Evolutionary conservation across 2,329 filamentous ascomycete species (phyloP), one percentile per base, ranked within the genome.

Genomic region (Cercospora berteroae): DNA sequence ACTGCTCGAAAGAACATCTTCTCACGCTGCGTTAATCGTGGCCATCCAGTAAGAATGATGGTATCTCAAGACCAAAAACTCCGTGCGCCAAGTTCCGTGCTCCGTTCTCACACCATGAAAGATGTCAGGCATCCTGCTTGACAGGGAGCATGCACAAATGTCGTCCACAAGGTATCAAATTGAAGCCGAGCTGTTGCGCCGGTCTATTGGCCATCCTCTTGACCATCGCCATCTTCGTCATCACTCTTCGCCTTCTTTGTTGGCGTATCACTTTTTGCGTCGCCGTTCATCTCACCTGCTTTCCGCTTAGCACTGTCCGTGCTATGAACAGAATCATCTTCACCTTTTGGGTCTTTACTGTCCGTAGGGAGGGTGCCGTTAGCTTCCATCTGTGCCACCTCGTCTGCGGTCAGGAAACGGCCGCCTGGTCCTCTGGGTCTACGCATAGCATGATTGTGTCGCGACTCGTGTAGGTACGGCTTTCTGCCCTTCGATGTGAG

Each of bases 361-460:
- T 75, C 77, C 55, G 42, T 20, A n/a, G 61, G 61, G 67, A 72
- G 57, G 73, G 75, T 61, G 75, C 68, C 82, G 58, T 84, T 86
- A 73, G 88, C 87, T 76, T 97, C 94, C 83, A 97, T 93, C 60
- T 91, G 90, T 5, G 93, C 93, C 4, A 97, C 94, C 79, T 99
- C 95, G 66, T 98, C 95, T 1, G 95, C 94, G 0, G 95, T 99
- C 79, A 99, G 82, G 84, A 99, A 99, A 25, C 95, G 90, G 23
- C 95, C 95, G 63, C 95, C 95, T 0, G 95, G 95, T 16, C 95
- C 95, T 77, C 95, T 88, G 29, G 95, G 95, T 74, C 95, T 86
- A 66, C 95, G 89, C 95, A 99, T 99, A 9, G 95, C 95, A 80
- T 99, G 95, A 77, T 98, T 98, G 80, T 99, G 95, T 76, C 95